A percentile compares a stretch with the other conserved stretches of the same genome.
Conservation (phyloP, 345 rosid genomes). For the Citrus inodora region DNA sequence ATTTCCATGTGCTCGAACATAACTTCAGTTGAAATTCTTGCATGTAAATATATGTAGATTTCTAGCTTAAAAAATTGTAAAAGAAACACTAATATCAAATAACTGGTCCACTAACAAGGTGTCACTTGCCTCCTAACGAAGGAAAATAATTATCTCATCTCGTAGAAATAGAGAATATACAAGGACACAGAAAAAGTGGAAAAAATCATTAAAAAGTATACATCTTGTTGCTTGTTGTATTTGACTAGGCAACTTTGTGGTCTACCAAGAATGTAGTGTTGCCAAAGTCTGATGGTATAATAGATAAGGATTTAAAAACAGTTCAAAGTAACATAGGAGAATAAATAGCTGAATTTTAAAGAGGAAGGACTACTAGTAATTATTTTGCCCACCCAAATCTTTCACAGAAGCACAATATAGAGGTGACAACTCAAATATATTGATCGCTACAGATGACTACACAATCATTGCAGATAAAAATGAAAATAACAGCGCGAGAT, state of each 20-base stretch:
- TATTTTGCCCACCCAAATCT: background rate
- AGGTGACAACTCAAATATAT: background rate
- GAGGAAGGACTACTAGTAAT: background rate
- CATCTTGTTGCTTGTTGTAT: background rate
- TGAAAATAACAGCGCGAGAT: background rate
- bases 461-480: background rate
- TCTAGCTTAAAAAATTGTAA: too few species aligned
- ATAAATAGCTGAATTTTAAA: background rate
- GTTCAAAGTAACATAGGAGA: background rate
- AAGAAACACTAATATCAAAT: too few species aligned
- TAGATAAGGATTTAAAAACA: background rate
- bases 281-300: background rate
- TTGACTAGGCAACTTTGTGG: background rate
- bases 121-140: background rate
- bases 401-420: background rate
- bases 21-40: too few species aligned
- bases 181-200: background rate
- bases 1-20: too few species aligned
- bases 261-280: background rate
- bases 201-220: background rate
- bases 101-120: too few species aligned
- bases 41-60: too few species aligned
- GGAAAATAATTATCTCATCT: background rate
- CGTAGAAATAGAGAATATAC: background rate
- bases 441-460: background rate